These are phyloP conservation scores for Geranium brycei DNA, from an alignment of 345 rosid genomes.

Conservation along the genomic window DNA sequence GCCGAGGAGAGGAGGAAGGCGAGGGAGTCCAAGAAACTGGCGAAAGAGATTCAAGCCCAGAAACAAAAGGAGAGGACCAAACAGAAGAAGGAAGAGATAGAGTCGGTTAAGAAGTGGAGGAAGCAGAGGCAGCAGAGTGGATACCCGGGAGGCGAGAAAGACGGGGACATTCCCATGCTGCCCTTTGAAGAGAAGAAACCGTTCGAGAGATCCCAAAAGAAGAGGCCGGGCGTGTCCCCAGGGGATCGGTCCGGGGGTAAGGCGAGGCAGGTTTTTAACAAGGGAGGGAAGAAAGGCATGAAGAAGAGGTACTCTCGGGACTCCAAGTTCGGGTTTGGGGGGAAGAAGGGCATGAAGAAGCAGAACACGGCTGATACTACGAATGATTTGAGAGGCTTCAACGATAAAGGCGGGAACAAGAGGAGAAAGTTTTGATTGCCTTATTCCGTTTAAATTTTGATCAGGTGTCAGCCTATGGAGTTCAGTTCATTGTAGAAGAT, in stretches of 20 bases:
- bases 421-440: constrained; percentile 10
- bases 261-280: constrained; percentile 12
- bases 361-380: constrained; percentile 17
- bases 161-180: constrained; percentile 30
- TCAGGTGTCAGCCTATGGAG: too few relatives aligned
- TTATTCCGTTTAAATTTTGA: too few relatives aligned
- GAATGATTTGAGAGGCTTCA: constrained; percentile 10
- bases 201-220: constrained; percentile 53
- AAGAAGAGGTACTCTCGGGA: constrained; percentile 11
- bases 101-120: constrained; percentile 75
- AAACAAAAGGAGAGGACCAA: constrained; percentile 62
- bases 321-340: constrained; percentile 17
- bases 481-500: too few relatives aligned
- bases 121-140: constrained; percentile 84
- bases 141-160: constrained; percentile 39
- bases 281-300: constrained; percentile 1
- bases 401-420: constrained; percentile 6
- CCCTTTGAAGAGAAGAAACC: constrained; percentile 49
- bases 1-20: constrained; percentile 85
- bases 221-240: constrained; percentile 49
- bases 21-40: constrained; percentile 57
- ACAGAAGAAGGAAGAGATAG: constrained; percentile 63
- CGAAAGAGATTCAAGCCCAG: constrained; percentile 75
- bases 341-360: constrained; percentile 18
- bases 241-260: constrained; percentile 65